These are phyloP conservation scores for Cucumis hystrix DNA, from an alignment of 306 rosid genomes.

Conservation along the genomic window DNA sequence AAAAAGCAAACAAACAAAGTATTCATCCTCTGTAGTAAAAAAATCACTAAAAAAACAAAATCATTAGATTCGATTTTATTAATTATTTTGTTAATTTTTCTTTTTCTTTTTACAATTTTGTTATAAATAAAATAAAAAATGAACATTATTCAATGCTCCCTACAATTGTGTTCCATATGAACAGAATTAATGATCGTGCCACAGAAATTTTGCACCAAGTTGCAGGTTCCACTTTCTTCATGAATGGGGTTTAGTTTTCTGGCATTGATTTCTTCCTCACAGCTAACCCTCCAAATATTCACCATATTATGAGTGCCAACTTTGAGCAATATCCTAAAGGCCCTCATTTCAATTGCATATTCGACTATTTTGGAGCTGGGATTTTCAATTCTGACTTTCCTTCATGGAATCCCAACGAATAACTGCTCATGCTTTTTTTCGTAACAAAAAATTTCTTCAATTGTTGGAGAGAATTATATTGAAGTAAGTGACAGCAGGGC, in stretches of 20 bases:
- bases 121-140: too few species aligned
- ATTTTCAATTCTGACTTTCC: slow-evolving; percentile 17
- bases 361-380: slow-evolving; percentile 25
- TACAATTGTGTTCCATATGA: neutral
- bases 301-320: slow-evolving; percentile 12
- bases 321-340: slow-evolving; percentile 23
- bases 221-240: slow-evolving; percentile 11
- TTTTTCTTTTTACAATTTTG: too few species aligned
- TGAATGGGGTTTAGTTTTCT: slow-evolving; percentile 27
- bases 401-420: slow-evolving; percentile 15
- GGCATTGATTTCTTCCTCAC: slow-evolving; percentile 11
- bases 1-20: too few species aligned
- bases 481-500: neutral
- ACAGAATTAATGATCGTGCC: slow-evolving; percentile 1
- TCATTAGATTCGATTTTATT: too few species aligned
- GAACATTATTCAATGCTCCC: too few species aligned
- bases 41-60: too few species aligned
- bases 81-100: too few species aligned
- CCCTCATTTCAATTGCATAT: slow-evolving; percentile 4
- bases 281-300: slow-evolving; percentile 22
- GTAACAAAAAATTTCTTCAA: neutral
- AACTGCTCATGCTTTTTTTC: slow-evolving; percentile 11
- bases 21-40: too few species aligned
- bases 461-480: slow-evolving; percentile 13
- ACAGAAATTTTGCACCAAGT: neutral